Conservation (phyloP, 2,329 filamentous ascomycete species). For the Zarea fungicola region DNA sequence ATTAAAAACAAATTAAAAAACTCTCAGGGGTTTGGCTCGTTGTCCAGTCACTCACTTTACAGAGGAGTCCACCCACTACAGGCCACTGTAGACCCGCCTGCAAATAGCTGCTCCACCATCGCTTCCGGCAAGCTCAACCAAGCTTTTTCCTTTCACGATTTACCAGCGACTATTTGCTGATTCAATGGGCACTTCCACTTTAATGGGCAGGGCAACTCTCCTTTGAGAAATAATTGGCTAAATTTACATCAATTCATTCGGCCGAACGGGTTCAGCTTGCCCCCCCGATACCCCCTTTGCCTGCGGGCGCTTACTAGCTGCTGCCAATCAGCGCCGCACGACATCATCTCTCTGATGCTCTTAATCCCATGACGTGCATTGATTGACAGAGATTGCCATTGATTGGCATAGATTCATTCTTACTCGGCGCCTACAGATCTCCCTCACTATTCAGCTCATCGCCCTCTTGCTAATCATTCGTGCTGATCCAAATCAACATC, state of each 20-base stretch:
- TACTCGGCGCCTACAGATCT: too few relatives aligned
- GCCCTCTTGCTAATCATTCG: too few relatives aligned
- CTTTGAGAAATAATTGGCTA: too few relatives aligned
- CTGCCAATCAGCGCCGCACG: constrained; percentile 7
- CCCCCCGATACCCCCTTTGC: neutral
- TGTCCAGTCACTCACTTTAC: neutral
- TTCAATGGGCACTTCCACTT: too few relatives aligned
- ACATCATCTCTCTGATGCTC: neutral
- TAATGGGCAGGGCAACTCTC: too few relatives aligned
- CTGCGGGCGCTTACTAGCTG: neutral
- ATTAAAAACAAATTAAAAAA: constrained; percentile 5
- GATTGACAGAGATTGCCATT: neutral
- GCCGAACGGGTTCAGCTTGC: too few relatives aligned
- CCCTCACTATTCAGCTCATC: too few relatives aligned
- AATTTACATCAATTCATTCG: too few relatives aligned
- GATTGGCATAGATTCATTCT: neutral
- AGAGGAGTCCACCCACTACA: neutral
- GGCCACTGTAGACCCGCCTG: constrained; percentile 4
- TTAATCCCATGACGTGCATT: neutral
- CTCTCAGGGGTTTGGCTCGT: neutral
- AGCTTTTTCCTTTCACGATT: neutral
- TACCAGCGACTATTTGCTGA: too few relatives aligned
- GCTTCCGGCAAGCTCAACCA: neutral
- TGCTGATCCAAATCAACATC: too few relatives aligned
- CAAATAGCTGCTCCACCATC: neutral